Evolutionary conservation across 495 filamentous ascomycete genomes (phyloP), one percentile per base, ranked within the genome.

Genomic region (Terfezia claveryi): DNA sequence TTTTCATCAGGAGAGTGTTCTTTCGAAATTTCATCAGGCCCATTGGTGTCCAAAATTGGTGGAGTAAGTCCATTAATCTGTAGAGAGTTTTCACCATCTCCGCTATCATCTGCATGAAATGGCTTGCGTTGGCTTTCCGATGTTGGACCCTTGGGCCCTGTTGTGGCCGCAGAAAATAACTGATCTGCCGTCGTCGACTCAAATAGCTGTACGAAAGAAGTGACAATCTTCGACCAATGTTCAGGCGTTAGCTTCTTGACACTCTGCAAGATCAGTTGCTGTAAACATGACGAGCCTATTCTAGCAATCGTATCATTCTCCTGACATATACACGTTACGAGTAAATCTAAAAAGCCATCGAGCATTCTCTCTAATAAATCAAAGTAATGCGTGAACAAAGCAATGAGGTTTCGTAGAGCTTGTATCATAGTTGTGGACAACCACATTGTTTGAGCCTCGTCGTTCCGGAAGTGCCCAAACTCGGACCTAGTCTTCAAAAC

Each of bases 371-470:
- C 86, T 27, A 99, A 70, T 0, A 85, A 76, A 55, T 93, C 86
- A 60, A 96, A 99, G 68, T 95, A 96, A 67, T 99, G 91, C 0
- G 91, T 99, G 64, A 99, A 96, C 23, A 99, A 77, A 0, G 83
- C 87, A 61, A 99, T 95, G 83, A 99, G 94, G 68, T 94, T 96
- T 51, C 91, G 79, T 58, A 99, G 70, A 14, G 91, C 91, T 67
- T 99, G 91, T 50, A 99, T 99, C 87, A 99, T 96, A 17, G 91
- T 99, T 0, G 91, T 99, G 11, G 87, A 94, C 37, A 99, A 74
- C 91, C 91, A 99, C n/a, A 99, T 91, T 0, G 89, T 94, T 17
- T 95, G 73, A 61, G 94, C 87, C 65, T 99, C 91, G 59, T 94
- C 87, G 57, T 85, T 94, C 4, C 85, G 76, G 16, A 85, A 84